Base-by-base conservation (phyloP, 2,329 filamentous ascomycete genomes). In the Nannizziopsis barbatae region DNA sequence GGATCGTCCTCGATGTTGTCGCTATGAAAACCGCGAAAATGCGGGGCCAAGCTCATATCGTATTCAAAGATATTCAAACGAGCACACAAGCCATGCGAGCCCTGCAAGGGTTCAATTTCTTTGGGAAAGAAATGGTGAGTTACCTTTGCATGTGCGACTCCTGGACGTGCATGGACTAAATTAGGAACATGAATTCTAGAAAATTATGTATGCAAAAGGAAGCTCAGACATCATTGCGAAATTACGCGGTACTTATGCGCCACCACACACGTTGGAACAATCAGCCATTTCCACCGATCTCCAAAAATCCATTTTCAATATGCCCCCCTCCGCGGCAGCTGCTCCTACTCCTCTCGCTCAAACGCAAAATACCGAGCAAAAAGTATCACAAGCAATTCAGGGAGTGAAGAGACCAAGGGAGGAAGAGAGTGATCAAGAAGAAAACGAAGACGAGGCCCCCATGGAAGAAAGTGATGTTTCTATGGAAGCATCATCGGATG, bases 31-130 rank as follows among this genome's bases (percentile, higher is more conserved):
- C 86, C 1, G 75, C 75, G 65, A 87, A 87, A 70, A 95, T 96
- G 89, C 83, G 92, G 43, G 92, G 92, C 2, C 92, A 98, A 68
- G 92, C 92, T 53, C 92, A 96, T 61, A 73, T 98, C 52, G 84
- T 92, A 11, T 96, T 88, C 65, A 79, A 86, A 50, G 90, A 98
- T 64, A 74, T 90, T 31, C 84, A 95, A 56, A 81, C 86, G n/a
- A 87, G 88, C 45, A 95, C 89, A 18, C 87, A 95, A 63, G 92
- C 92, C 1, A 86, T 98, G 86, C 76, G 90, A 55, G 81, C 86
- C 9, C 71, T 95, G 42, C 84, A 96, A 58, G 87, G 86, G 1
- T 86, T 87, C 60, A 79, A 84, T 2, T 88, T 98, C 56, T 83
- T 93, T 55, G 92, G 89, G 12, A 81, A 79, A 55, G 77, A 87